Evolutionary conservation across 2,329 filamentous ascomycete species (phyloP).

Genomic region (Hypoxylon sp.): DNA sequence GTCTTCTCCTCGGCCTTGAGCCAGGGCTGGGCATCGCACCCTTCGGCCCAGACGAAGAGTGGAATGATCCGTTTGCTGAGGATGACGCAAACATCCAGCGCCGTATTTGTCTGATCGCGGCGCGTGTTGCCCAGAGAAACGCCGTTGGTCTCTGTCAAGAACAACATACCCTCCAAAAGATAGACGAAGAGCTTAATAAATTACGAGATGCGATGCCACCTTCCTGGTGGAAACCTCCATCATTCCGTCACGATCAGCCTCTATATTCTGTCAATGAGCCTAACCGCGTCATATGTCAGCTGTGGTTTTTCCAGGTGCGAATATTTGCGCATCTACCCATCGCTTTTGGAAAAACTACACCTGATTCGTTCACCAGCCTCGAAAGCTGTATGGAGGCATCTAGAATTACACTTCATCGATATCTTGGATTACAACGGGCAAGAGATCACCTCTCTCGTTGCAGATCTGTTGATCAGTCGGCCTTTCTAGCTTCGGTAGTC

Average conservation of each 20-base stretch:
- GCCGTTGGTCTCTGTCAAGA: conserved; percentile 11
- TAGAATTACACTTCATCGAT: conserved; percentile 20
- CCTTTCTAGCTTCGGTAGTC: conserved; percentile 13
- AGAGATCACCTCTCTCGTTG: conserved; percentile 25
- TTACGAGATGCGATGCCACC: conserved; percentile 17
- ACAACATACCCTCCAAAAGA: conserved; percentile 7
- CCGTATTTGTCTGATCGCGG: conserved; percentile 17
- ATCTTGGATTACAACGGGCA: conserved; percentile 18
- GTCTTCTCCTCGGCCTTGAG: conserved; percentile 27
- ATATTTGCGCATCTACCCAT: conserved; percentile 20
- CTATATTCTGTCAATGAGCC: conserved; percentile 19
- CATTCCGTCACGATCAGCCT: conserved; percentile 13
- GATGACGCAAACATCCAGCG: conserved; percentile 21
- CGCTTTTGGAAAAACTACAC: conserved; percentile 13
- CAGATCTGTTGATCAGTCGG: conserved; percentile 20
- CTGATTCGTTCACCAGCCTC: conserved; percentile 17
- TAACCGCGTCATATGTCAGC: conserved; percentile 24
- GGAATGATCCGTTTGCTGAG: conserved; percentile 24
- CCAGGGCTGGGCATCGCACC: conserved; percentile 22
- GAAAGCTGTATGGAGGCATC: conserved; percentile 28
- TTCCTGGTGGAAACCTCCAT: conserved; percentile 27
- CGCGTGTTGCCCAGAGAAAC: conserved; percentile 21
- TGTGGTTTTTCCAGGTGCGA: conserved; percentile 24
- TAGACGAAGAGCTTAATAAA: conserved; percentile 9
- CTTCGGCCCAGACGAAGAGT: conserved; percentile 20